A percentile compares a stretch with the other conserved stretches of the same genome.
These are phyloP conservation scores for Filobasidium floriforme DNA, from an alignment of 768 basidiomycete genomes.

Conservation along the genomic window DNA sequence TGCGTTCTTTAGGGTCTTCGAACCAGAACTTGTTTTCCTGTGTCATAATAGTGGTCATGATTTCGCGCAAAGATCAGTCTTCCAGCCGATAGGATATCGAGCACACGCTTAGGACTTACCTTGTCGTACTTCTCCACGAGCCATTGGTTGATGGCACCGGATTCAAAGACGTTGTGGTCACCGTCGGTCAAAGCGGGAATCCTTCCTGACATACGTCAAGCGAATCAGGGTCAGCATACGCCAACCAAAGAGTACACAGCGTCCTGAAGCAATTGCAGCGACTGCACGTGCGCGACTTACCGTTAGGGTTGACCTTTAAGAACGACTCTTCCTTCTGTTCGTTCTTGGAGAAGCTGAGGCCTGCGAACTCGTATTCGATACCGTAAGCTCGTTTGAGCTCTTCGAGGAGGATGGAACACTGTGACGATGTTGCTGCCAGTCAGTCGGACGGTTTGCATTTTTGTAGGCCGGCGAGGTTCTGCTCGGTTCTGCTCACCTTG, in stretches of 20 bases:
- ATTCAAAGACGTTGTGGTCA: constrained; percentile 44
- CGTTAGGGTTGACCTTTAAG: constrained; percentile 52
- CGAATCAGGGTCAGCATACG: too few species aligned
- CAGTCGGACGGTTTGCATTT: not conserved
- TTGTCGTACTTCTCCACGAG: constrained; percentile 71
- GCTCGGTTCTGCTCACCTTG: not conserved
- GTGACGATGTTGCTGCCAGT: too few species aligned
- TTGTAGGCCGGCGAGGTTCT: too few species aligned
- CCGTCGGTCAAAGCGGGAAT: constrained; percentile 43
- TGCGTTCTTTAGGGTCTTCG: constrained; percentile 54
- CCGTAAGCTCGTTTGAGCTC: constrained; percentile 56
- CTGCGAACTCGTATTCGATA: constrained; percentile 42
- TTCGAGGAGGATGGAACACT: constrained; percentile 54
- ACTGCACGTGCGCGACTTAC: too few species aligned
- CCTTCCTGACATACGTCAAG: too few species aligned
- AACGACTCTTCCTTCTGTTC: constrained; percentile 79
- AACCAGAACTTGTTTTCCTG: constrained; percentile 64
- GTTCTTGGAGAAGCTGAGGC: constrained; percentile 57
- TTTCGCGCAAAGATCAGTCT: too few species aligned
- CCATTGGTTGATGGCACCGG: constrained; percentile 71
- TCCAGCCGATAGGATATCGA: too few species aligned
- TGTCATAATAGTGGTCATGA: too few species aligned
- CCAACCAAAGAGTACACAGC: too few species aligned
- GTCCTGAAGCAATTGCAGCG: too few species aligned
- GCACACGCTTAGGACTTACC: not conserved